A percentile compares a stretch with the other conserved stretches of the same genome.
Conservation (phyloP, 2,329 filamentous ascomycete species). For the Shiraia sp. region DNA sequence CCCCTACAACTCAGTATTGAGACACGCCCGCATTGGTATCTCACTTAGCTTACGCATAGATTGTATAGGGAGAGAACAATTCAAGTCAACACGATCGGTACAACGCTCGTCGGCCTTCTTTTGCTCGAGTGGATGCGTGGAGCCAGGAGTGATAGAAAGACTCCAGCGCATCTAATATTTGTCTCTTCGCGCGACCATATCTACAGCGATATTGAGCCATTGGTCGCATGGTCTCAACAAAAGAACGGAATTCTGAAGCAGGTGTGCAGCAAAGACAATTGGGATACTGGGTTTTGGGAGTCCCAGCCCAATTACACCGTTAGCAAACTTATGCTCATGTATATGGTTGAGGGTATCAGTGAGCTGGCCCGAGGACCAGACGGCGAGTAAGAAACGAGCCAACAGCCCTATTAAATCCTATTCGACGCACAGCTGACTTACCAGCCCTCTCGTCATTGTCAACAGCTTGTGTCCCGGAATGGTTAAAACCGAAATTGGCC, state of each 20-base stretch:
- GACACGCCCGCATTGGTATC: too few relatives aligned
- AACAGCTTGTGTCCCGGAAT: constrained; percentile 13
- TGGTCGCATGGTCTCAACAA: constrained; percentile 3
- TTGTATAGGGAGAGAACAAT: constrained; percentile 12
- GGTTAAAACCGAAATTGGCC: constrained; percentile 10
- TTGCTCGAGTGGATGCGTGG: constrained; percentile 12
- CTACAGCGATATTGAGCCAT: constrained; percentile 5
- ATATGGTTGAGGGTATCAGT: constrained; percentile 10
- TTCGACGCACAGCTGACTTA: neutral
- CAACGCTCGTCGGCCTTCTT: constrained; percentile 8
- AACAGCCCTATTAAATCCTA: neutral
- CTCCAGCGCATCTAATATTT: constrained; percentile 9
- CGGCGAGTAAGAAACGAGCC: constrained; percentile 11
- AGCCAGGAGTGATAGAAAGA: constrained; percentile 2
- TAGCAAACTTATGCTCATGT: constrained; percentile 13
- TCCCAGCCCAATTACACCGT: constrained; percentile 10
- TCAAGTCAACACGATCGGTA: constrained; percentile 15
- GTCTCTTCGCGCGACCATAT: constrained; percentile 13
- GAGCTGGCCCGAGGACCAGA: constrained; percentile 7
- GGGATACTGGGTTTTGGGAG: constrained; percentile 5
- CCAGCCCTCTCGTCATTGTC: constrained; percentile 9
- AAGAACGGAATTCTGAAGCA: constrained; percentile 9
- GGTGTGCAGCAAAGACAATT: constrained; percentile 11
- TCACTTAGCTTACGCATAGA: constrained; percentile 2
- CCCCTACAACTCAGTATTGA: neutral